Evolutionary conservation across 345 rosid genomes (phyloP), one percentile per base, ranked within the genome.

Genomic region (Trapa incisa): DNA sequence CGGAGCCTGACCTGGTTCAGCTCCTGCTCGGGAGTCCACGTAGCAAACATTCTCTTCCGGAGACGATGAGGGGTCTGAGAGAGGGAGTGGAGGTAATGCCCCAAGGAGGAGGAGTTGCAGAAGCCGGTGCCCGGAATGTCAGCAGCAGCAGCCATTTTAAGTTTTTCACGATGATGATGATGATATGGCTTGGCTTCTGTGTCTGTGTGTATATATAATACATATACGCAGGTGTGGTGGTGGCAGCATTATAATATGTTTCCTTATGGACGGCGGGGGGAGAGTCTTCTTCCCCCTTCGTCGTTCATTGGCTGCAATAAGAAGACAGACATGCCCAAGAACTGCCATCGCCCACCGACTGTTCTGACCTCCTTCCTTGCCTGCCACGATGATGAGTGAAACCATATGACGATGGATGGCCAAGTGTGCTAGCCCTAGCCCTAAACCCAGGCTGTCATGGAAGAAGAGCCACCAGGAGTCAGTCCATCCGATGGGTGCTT

Each of bases 21-120:
- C 75, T 92, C 98, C 73, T 89, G 84, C 73, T 84, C 89, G 4
- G 92, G 95, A 17, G 98, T 92, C 98, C 96, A 87, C 37, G 89
- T 89, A 16, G 96, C 98, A 70, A 92, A 73, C 95, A 89, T 85
- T 81, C 96, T 86, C 80, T 78, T 83, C 65, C 85, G 83, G 35
- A 92, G 95, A 75, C 85, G 84, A 64, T 77, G 92, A 63, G 95
- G 98, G 65, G 96, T 92, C 70, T 86, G 89, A 9, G 88, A 80
- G 45, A 92, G 95, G 68, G 95, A 80, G 12, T 78, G 80, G 54
- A 89, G 77, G 76, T 87, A 92, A 32, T 71, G 71, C 1, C 73
- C 67, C 74, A 77, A 72, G 78, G 67, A 71, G 71, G 71, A 64
- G 72, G 50, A 66, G 62, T 60, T 61, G 41, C 71, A 63, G 43